Percentiles rank a stretch among this genome's conserved stretches.
Evolutionary conservation across 1,284 basidiomycete genomes (phyloP).

Genomic region (Cystobasidium pallidum): DNA sequence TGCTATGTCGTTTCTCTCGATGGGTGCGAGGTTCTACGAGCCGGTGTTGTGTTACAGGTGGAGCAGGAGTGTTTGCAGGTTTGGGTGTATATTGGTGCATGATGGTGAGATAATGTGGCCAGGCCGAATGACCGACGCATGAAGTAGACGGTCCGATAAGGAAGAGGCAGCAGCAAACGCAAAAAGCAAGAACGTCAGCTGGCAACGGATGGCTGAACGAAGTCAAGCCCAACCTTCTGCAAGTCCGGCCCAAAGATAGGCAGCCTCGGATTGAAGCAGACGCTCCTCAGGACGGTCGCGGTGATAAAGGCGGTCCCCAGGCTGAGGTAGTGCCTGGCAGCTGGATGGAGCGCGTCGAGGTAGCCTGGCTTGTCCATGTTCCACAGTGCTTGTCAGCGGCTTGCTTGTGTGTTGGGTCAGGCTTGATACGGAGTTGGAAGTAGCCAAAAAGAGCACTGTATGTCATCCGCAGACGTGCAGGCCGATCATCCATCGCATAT

Average conservation of each 20-base stretch:
- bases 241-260: slow-evolving; percentile 41
- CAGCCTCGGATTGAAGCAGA: slow-evolving; percentile 41
- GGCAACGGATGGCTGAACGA: neutral
- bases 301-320: slow-evolving; percentile 26
- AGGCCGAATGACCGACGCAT: too few species aligned
- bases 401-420: too few species aligned
- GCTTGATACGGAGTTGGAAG: too few species aligned
- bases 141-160: neutral
- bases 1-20: slow-evolving; percentile 49
- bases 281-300: slow-evolving; percentile 20
- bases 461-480: neutral
- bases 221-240: slow-evolving; percentile 15
- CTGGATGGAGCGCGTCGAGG: slow-evolving; percentile 34
- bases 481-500: neutral
- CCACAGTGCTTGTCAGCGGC: neutral
- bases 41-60: neutral
- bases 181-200: neutral
- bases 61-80: too few species aligned
- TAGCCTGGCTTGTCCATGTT: slow-evolving; percentile 17
- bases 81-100: too few species aligned
- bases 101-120: too few species aligned
- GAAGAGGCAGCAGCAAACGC: neutral
- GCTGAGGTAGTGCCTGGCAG: slow-evolving; percentile 27
- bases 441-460: too few species aligned
- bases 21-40: slow-evolving; percentile 48